A percentile compares a stretch with the other conserved stretches of the same genome.
phyloP scores from a whole-genome alignment of 192 early-diverging fungal species.

The Mortierella alpina region DNA sequence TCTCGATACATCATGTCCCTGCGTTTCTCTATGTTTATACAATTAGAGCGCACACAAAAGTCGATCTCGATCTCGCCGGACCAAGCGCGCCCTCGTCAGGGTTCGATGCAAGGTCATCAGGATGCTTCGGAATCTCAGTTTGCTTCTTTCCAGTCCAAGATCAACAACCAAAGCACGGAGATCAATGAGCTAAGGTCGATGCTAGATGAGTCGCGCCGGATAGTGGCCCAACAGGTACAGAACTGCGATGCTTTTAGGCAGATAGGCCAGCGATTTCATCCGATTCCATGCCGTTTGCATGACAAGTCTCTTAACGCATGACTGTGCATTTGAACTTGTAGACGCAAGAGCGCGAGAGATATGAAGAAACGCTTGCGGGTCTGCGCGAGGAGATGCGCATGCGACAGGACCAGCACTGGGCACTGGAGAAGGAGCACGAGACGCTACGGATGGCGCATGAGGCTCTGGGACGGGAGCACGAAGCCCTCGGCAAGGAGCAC shows the following conservation, averaged over 20 bases:
- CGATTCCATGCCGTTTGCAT: too few species aligned
- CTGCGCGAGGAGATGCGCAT: constrained; percentile 8
- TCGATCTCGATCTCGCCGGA: constrained; percentile 29
- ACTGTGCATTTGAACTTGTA: not conserved
- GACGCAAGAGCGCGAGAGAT: constrained; percentile 25
- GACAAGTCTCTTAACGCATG: not conserved
- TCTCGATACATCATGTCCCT: constrained; percentile 30
- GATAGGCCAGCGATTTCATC: too few species aligned
- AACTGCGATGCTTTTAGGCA: not conserved
- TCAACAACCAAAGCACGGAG: constrained; percentile 24
- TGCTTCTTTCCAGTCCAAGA: constrained; percentile 38
- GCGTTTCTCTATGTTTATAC: constrained; percentile 41
- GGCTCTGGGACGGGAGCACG: constrained; percentile 3
- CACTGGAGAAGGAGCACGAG: constrained; percentile 75
- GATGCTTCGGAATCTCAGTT: constrained; percentile 47
- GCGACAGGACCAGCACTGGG: constrained; percentile 33
- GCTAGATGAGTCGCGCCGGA: constrained; percentile 14
- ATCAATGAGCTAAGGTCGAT: constrained; percentile 24
- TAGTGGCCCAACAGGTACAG: constrained; percentile 20
- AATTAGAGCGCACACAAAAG: constrained; percentile 47
- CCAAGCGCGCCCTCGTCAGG: constrained; percentile 1
- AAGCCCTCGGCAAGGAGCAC: constrained; percentile 73
- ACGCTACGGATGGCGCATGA: constrained; percentile 71
- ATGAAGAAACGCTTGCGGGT: constrained; percentile 13
- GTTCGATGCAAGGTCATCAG: not conserved